Evolutionary conservation across 306 rosid species (phyloP).

Genomic region (Fagus crenata): DNA sequence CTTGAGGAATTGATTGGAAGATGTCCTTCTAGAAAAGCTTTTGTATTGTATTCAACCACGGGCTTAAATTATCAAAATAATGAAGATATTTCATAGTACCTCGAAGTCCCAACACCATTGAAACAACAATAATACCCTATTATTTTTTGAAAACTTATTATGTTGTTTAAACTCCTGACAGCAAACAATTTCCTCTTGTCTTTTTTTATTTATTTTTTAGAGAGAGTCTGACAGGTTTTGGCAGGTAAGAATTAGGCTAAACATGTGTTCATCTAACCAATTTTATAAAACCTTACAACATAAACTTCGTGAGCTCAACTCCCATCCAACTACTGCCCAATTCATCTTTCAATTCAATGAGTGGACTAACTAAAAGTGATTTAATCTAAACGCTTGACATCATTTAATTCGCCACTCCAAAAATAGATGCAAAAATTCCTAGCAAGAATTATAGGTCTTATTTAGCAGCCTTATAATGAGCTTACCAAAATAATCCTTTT

Average conservation of each 20-base stretch:
- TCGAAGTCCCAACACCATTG: background rate
- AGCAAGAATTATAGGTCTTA: background rate
- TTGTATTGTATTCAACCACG: background rate
- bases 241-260: constrained; percentile 24
- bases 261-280: constrained; percentile 11
- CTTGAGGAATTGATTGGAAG: background rate
- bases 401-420: background rate
- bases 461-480: too few relatives aligned
- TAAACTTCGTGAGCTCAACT: constrained; percentile 15
- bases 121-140: background rate
- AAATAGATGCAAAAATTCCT: background rate
- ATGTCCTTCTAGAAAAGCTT: background rate
- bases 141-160: background rate
- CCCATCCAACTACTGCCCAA: constrained; percentile 15
- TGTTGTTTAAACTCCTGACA: background rate
- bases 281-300: background rate
- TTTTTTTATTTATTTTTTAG: background rate
- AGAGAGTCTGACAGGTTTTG: constrained; percentile 12
- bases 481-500: too few relatives aligned
- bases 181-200: background rate
- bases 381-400: background rate
- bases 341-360: background rate
- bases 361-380: constrained; percentile 12
- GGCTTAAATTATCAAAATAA: too few relatives aligned
- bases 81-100: too few relatives aligned